These are phyloP conservation scores for Torulaspora globosa DNA, from an alignment of 1,139 yeast species.

Conservation along the genomic window DNA sequence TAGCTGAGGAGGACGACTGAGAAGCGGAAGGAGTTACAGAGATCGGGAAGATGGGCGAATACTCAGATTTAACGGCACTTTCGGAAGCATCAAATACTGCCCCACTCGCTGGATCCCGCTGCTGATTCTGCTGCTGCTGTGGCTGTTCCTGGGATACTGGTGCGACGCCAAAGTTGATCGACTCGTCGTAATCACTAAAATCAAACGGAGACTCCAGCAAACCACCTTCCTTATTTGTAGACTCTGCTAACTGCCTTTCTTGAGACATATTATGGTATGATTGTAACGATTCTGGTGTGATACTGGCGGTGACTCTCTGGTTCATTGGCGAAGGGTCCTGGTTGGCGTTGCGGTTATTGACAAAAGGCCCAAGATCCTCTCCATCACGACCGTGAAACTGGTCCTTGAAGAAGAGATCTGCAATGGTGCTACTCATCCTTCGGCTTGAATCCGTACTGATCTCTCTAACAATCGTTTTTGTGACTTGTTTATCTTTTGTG, in stretches of 20 bases:
- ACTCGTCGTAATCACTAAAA: slow-evolving; percentile 11
- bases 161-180: slow-evolving; percentile 2
- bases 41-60: slow-evolving; percentile 11
- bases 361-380: slow-evolving; percentile 7
- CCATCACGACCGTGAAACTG: slow-evolving; percentile 3
- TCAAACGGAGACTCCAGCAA: slow-evolving; percentile 10
- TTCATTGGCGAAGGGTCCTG: slow-evolving; percentile 9
- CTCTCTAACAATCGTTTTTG: background rate
- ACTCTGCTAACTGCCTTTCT: slow-evolving; percentile 8
- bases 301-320: slow-evolving; percentile 9
- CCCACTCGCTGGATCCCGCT: background rate
- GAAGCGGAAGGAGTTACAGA: slow-evolving; percentile 7
- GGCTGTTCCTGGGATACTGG: background rate
- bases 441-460: too few relatives aligned
- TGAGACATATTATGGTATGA: slow-evolving; percentile 11
- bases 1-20: slow-evolving; percentile 1
- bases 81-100: slow-evolving; percentile 4
- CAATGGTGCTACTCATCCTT: background rate
- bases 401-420: slow-evolving; percentile 3
- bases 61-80: slow-evolving; percentile 13
- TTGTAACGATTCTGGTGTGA: slow-evolving; percentile 23
- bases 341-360: slow-evolving; percentile 5
- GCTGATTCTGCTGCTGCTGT: slow-evolving; percentile 1
- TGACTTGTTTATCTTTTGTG: background rate
- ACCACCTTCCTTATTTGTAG: slow-evolving; percentile 1